phyloP scores from a whole-genome alignment of 305 asterid genomes.

The Plantago coronopus region DNA sequence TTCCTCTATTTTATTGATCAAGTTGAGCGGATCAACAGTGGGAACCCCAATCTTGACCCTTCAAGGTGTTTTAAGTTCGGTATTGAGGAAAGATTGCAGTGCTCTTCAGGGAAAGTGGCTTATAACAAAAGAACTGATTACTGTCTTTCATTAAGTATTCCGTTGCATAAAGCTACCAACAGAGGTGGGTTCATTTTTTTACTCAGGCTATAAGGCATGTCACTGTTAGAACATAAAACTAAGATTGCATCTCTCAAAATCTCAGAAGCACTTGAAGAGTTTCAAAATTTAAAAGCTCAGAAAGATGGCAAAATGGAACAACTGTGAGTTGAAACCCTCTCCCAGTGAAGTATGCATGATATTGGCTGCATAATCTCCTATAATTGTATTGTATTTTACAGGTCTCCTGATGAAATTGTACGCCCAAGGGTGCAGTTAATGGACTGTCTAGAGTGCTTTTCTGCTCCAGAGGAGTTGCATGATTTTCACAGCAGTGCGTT shows the following conservation, averaged over 20 bases:
- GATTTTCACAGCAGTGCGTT: constrained; percentile 87
- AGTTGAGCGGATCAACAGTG: constrained; percentile 72
- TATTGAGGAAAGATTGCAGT: constrained; percentile 86
- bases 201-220: constrained; percentile 12
- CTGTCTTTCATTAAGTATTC: constrained; percentile 78
- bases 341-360: constrained; percentile 7
- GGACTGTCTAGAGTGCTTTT: constrained; percentile 84
- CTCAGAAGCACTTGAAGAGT: constrained; percentile 74
- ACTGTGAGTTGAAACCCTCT: constrained; percentile 53
- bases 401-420: constrained; percentile 75
- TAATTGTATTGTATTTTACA: constrained; percentile 30
- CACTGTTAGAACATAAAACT: constrained; percentile 21
- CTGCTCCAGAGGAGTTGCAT: constrained; percentile 84
- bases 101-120: constrained; percentile 86
- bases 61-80: constrained; percentile 92
- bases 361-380: constrained; percentile 21
- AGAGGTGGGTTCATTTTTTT: constrained; percentile 54
- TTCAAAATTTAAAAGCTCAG: constrained; percentile 64
- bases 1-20: constrained; percentile 93
- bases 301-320: constrained; percentile 66
- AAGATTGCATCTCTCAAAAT: constrained; percentile 21
- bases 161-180: constrained; percentile 80
- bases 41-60: constrained; percentile 62
- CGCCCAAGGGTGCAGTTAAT: constrained; percentile 86
- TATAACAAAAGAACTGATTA: constrained; percentile 77